Conservation (phyloP, 768 basidiomycete genomes). For the Cyclocybe aegerita region DNA sequence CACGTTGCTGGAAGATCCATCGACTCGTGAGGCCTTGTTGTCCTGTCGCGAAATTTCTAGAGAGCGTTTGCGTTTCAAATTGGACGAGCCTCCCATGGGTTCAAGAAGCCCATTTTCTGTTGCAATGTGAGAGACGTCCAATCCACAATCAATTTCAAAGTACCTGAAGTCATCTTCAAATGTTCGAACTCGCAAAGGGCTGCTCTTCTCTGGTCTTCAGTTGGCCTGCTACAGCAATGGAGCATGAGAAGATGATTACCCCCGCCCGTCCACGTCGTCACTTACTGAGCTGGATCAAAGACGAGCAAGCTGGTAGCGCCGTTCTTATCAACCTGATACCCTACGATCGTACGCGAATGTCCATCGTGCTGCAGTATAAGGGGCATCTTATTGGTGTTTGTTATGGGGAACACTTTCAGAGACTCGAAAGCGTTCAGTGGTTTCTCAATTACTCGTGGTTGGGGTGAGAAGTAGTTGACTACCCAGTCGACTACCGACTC, state of each 20-base stretch:
- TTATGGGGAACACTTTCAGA: slow-evolving; percentile 53
- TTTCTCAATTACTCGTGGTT: slow-evolving; percentile 13
- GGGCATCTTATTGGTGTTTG: slow-evolving; percentile 68
- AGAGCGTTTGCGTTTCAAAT: slow-evolving; percentile 20
- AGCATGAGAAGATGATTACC: neutral
- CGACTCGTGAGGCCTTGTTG: slow-evolving; percentile 1
- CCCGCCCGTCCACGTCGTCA: neutral
- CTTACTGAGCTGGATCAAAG: slow-evolving; percentile 77
- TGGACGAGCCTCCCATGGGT: slow-evolving; percentile 4
- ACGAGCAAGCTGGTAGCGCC: slow-evolving; percentile 63
- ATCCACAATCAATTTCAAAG: no score
- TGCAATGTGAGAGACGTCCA: neutral
- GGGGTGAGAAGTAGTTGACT: slow-evolving; percentile 62
- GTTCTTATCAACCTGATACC: slow-evolving; percentile 67
- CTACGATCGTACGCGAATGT: slow-evolving; percentile 86
- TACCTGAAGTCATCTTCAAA: no score
- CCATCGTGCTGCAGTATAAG: slow-evolving; percentile 81
- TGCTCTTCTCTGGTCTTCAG: slow-evolving; percentile 19
- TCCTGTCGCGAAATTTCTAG: slow-evolving; percentile 1
- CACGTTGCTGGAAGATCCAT: neutral
- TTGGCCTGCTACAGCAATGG: slow-evolving; percentile 8
- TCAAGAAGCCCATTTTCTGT: slow-evolving; percentile 1
- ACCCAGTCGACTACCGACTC: slow-evolving; percentile 69
- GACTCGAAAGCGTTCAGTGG: slow-evolving; percentile 48
- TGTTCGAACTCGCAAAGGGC: slow-evolving; percentile 12